Evolutionary conservation across 108 stramenopile genomes (phyloP).

Genomic region (Chaetoceros tenuissimus): DNA sequence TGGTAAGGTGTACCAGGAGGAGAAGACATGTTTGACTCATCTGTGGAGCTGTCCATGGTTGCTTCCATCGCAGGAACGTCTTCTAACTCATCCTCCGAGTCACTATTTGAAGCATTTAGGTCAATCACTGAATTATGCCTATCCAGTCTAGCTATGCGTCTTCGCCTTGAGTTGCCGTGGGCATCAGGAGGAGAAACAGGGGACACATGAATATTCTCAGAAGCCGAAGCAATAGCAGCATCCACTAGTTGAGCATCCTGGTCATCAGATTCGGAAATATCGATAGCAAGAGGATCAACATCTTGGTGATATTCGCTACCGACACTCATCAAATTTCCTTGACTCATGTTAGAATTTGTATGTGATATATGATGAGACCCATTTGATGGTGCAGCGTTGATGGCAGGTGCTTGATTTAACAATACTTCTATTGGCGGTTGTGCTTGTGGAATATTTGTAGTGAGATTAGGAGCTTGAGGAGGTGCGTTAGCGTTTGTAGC

Average conservation of each 20-base stretch:
- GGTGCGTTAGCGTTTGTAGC: neutral
- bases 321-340: no score
- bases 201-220: constrained; percentile 1
- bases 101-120: constrained; percentile 23
- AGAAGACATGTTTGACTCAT: neutral
- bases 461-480: constrained; percentile 1
- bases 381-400: neutral
- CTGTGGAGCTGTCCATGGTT: constrained; percentile 28
- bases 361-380: neutral
- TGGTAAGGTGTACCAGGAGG: neutral
- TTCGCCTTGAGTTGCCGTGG: constrained; percentile 16
- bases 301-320: neutral
- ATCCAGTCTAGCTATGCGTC: constrained; percentile 9
- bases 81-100: constrained; percentile 32
- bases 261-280: neutral
- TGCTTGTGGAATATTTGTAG: constrained; percentile 2
- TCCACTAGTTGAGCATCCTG: neutral
- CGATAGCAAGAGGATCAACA: neutral
- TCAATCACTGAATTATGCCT: constrained; percentile 25
- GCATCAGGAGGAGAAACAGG: constrained; percentile 7
- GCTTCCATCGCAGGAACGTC: constrained; percentile 34
- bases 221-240: neutral
- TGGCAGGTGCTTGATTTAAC: neutral
- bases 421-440: constrained; percentile 2
- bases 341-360: no score